These are phyloP conservation scores for Paramecium biaurelia DNA, from an alignment of 73 alveolate species.

Conservation along the genomic window DNA sequence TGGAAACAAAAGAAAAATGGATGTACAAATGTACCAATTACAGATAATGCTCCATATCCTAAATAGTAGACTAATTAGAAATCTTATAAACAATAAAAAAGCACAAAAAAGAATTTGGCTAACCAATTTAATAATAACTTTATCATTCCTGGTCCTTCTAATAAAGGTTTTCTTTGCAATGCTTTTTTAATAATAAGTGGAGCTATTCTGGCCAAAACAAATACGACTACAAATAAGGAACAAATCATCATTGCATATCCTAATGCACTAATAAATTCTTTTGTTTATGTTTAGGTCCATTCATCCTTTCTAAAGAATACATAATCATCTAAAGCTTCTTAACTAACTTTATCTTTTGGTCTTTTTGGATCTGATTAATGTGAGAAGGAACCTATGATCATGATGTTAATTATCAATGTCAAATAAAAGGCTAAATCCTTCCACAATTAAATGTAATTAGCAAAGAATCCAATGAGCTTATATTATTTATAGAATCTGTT, in stretches of 20 bases:
- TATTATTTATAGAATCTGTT: constrained; percentile 67
- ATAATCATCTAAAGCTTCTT: not conserved
- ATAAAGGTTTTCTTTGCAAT: not conserved
- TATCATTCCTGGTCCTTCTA: not conserved
- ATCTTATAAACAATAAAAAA: constrained; percentile 56
- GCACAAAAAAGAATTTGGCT: constrained; percentile 9
- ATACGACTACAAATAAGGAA: constrained; percentile 56
- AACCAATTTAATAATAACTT: not conserved
- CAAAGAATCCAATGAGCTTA: constrained; percentile 71
- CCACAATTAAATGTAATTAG: constrained; percentile 81
- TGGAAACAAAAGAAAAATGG: constrained; percentile 80
- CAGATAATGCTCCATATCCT: constrained; percentile 73
- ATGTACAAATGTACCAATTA: constrained; percentile 73
- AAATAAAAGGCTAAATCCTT: constrained; percentile 79
- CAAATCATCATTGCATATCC: constrained; percentile 64
- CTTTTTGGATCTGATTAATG: not conserved
- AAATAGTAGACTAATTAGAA: constrained; percentile 68
- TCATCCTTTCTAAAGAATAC: constrained; percentile 51
- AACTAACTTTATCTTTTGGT: not conserved
- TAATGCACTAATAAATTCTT: not conserved
- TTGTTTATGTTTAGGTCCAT: constrained; percentile 7
- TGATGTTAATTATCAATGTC: constrained; percentile 70
- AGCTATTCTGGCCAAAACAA: constrained; percentile 63
- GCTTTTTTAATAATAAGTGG: constrained; percentile 59
- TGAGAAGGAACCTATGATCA: constrained; percentile 74